phyloP scores from a whole-genome alignment of 306 rosid species.

The Calophaca sinica region DNA sequence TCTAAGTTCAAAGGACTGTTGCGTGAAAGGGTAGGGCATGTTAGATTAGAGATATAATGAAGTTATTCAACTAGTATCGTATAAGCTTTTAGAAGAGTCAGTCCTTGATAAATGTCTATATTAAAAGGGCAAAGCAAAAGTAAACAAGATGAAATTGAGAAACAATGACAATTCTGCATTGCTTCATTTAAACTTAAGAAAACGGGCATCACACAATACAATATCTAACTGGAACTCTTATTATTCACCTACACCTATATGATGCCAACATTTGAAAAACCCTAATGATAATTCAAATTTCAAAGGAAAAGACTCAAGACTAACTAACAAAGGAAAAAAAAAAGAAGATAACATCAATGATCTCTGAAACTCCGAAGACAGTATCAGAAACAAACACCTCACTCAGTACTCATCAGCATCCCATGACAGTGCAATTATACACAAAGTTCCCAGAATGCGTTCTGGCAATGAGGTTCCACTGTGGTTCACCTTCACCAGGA shows the following conservation, averaged over 20 bases:
- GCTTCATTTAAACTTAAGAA: constrained; percentile 52
- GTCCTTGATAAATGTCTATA: no score
- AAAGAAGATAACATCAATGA: constrained; percentile 13
- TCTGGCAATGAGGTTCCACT: constrained; percentile 65
- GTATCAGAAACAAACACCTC: constrained; percentile 14
- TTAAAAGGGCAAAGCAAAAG: no score
- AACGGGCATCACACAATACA: constrained; percentile 44
- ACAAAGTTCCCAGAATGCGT: constrained; percentile 62
- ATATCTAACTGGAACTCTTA: background rate
- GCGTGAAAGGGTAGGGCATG: no score
- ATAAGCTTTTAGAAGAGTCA: no score
- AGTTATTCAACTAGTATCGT: background rate
- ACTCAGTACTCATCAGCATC: constrained; percentile 56
- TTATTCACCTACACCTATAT: constrained; percentile 56
- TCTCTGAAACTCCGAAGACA: constrained; percentile 34
- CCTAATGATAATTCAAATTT: constrained; percentile 47
- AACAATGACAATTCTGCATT: constrained; percentile 50
- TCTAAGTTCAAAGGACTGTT: no score
- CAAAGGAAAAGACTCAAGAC: constrained; percentile 42
- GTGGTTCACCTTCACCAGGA: constrained; percentile 57
- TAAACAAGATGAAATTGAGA: constrained; percentile 30
- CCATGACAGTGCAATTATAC: constrained; percentile 83
- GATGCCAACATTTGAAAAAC: constrained; percentile 53
- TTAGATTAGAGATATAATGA: background rate
- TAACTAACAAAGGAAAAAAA: constrained; percentile 30